Conservation (phyloP, 768 basidiomycete species). For the Cystofilobasidium bisporidii region DNA sequence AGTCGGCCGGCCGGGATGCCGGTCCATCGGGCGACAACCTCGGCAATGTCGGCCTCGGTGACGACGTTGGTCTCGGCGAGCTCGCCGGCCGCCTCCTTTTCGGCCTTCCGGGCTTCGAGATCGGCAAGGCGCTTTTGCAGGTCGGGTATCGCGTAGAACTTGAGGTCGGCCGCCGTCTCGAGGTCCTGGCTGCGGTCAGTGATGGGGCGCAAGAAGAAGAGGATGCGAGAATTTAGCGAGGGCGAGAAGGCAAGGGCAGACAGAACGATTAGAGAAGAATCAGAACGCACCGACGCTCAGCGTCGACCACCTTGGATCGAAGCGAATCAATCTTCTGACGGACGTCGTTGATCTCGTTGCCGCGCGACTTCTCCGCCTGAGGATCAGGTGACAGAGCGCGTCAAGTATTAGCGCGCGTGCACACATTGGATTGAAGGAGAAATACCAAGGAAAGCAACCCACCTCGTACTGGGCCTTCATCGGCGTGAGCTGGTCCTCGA, state of each 20-base stretch:
- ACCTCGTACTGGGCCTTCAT: constrained; percentile 77
- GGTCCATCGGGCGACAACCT: constrained; percentile 89
- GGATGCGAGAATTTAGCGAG: too few species aligned
- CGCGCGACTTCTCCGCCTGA: constrained; percentile 17
- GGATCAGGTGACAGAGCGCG: too few species aligned
- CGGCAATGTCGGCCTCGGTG: constrained; percentile 80
- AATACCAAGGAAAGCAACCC: neutral
- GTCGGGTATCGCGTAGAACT: constrained; percentile 83
- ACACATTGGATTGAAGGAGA: too few species aligned
- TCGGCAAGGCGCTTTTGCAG: constrained; percentile 49
- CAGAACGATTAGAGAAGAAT: too few species aligned
- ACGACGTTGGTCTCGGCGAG: constrained; percentile 53
- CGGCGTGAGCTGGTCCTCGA: constrained; percentile 74
- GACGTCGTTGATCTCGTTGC: constrained; percentile 60
- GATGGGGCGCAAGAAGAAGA: too few species aligned
- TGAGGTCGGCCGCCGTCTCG: constrained; percentile 33
- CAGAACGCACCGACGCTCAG: constrained; percentile 55
- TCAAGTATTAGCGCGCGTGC: too few species aligned
- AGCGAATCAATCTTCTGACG: constrained; percentile 81
- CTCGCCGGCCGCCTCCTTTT: constrained; percentile 48
- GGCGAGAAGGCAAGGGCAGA: too few species aligned
- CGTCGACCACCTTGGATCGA: constrained; percentile 82
- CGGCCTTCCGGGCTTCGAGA: constrained; percentile 58
- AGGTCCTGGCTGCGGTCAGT: constrained; percentile 47
- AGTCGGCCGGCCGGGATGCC: constrained; percentile 59